These are phyloP conservation scores for Penicillium turbatum DNA, from an alignment of 495 filamentous ascomycete genomes.

Conservation along the genomic window DNA sequence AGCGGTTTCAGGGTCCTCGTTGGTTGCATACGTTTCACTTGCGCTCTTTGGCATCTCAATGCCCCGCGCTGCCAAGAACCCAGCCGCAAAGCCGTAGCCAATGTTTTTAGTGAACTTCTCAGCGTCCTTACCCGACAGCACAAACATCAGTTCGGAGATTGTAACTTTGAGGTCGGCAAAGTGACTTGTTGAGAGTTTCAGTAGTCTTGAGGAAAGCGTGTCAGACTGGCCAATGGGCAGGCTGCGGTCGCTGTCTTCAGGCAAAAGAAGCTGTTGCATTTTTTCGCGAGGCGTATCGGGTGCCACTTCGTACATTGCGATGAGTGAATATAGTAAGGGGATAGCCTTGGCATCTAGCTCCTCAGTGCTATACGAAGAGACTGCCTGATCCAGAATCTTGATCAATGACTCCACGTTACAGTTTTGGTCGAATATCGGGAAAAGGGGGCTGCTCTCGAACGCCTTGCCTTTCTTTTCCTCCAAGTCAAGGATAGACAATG, in stretches of 20 bases:
- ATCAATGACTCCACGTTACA: constrained; percentile 65
- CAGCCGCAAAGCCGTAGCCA: constrained; percentile 88
- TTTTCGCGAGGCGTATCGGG: constrained; percentile 55
- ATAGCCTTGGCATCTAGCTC: constrained; percentile 65
- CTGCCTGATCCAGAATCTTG: constrained; percentile 65
- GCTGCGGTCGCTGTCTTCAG: constrained; percentile 72
- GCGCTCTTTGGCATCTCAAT: constrained; percentile 68
- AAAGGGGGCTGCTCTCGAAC: constrained; percentile 50
- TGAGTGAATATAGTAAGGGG: constrained; percentile 69
- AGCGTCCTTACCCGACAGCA: constrained; percentile 73
- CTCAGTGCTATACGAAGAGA: constrained; percentile 53
- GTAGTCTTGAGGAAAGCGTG: constrained; percentile 69
- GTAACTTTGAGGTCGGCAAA: constrained; percentile 66
- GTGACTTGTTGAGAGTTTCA: constrained; percentile 74
- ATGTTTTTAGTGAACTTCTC: constrained; percentile 72
- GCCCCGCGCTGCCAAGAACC: constrained; percentile 78
- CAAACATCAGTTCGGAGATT: constrained; percentile 80
- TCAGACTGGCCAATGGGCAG: constrained; percentile 71
- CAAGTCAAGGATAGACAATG: constrained; percentile 73
- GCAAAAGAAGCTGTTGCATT: constrained; percentile 67
- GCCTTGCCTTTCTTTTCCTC: constrained; percentile 41
- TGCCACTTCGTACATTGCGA: constrained; percentile 67
- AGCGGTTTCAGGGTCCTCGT: constrained; percentile 31
- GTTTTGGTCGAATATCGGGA: constrained; percentile 60
- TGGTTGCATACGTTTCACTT: constrained; percentile 52